Evolutionary conservation across 495 filamentous ascomycete species (phyloP), one percentile per base, ranked within the genome.

Genomic region (Xylaria acuta): DNA sequence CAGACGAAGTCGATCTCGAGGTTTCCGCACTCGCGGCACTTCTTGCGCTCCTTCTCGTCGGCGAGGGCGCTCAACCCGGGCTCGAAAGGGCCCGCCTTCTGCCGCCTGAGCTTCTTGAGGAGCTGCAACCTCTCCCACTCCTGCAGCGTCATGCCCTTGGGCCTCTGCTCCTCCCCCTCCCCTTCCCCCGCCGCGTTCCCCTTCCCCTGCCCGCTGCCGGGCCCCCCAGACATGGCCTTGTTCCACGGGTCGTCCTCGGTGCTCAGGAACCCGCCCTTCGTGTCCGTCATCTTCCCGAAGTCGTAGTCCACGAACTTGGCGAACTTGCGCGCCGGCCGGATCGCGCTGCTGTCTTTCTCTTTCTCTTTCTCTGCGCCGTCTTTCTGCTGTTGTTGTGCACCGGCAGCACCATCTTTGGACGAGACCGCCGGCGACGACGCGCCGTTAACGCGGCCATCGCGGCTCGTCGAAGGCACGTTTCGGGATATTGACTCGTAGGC

Each of bases 271-370:
- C 96, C 96, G 53, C 96, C 96, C 76, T 97, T 97, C 8, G 96
- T 98, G 79, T 99, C 96, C 18, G 91, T 95, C 93, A 99, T 99
- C 83, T 94, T 94, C 73, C 91, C 93, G 74, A 99, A 94, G 83
- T 99, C 97, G 80, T 97, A 98, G 71, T 99, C 96, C 74, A 99
- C 93, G 81, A 91, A 98, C 81, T 94, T 94, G 54, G 90, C 88
- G 76, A 98, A 97, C 75, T 95, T 97, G 68, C 87, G 88, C 62
- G 90, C 92, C 2, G 92, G 89, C 69, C 87, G 88, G 72, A 97
- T 92, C 18, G 86, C 81, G 62, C 79, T 83, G 40, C n/a, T n/a
- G n/a, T n/a, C n/a, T n/a, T n/a, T n/a, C n/a, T n/a, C n/a, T n/a
- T n/a, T n/a, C n/a, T n/a, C n/a, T 86, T 85, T 30, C 89, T 87